These are phyloP conservation scores for Maudiozyma turicensis DNA, from an alignment of 805 yeast species.

Conservation along the genomic window DNA sequence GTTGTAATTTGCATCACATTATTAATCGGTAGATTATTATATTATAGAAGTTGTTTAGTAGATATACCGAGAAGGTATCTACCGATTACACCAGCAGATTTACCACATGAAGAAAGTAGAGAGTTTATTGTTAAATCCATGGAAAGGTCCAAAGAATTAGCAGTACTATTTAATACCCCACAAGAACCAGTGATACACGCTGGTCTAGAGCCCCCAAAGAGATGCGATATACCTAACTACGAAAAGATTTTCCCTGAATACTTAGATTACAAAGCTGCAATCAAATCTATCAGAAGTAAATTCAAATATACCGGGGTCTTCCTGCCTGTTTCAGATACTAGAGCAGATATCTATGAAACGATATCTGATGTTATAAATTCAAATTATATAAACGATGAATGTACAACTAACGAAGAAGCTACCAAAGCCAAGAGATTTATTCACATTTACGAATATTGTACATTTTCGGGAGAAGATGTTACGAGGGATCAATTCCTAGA, in stretches of 20 bases:
- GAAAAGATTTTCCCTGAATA: slow-evolving; percentile 32
- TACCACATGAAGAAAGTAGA: slow-evolving; percentile 38
- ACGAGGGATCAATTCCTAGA: slow-evolving; percentile 48
- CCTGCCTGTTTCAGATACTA: slow-evolving; percentile 27
- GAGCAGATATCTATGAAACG: slow-evolving; percentile 19
- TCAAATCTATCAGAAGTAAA: slow-evolving; percentile 51
- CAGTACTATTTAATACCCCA: slow-evolving; percentile 33
- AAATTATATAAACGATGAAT: slow-evolving; percentile 13
- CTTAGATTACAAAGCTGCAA: slow-evolving; percentile 41
- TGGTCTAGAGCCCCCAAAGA: slow-evolving; percentile 39
- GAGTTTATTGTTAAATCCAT: slow-evolving; percentile 33
- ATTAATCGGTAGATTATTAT: slow-evolving; percentile 50
- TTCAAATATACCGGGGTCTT: slow-evolving; percentile 40
- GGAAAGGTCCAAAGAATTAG: slow-evolving; percentile 34
- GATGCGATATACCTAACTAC: slow-evolving; percentile 26
- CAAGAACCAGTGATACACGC: slow-evolving; percentile 38
- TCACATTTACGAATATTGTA: slow-evolving; percentile 51
- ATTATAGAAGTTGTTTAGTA: slow-evolving; percentile 46
- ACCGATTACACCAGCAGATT: slow-evolving; percentile 53
- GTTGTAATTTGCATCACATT: slow-evolving; percentile 40
- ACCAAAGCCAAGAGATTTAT: slow-evolving; percentile 31
- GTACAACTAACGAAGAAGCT: slow-evolving; percentile 4
- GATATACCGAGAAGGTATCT: slow-evolving; percentile 76
- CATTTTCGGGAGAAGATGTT: slow-evolving; percentile 57
- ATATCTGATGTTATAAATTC: slow-evolving; percentile 17